These are phyloP conservation scores for Keqinozyma sinolaborantium DNA, from an alignment of 1,139 yeast genomes.

Conservation along the genomic window DNA sequence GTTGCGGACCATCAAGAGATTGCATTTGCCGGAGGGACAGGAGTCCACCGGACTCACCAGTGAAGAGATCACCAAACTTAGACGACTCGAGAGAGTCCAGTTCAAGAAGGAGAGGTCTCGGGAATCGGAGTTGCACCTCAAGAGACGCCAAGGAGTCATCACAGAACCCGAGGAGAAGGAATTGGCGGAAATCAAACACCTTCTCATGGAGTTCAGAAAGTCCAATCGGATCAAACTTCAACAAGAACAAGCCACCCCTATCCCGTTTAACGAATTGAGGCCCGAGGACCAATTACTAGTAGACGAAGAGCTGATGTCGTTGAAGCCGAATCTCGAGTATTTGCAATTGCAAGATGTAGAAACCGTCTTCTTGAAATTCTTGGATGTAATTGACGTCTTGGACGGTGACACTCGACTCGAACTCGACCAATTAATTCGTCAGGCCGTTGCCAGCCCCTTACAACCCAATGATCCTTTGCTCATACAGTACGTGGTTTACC, in stretches of 20 bases:
- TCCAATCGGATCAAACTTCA: slow-evolving; percentile 10
- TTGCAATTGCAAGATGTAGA: slow-evolving; percentile 78
- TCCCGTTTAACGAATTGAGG: slow-evolving; percentile 15
- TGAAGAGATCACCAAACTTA: slow-evolving; percentile 72
- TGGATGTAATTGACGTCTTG: slow-evolving; percentile 35
- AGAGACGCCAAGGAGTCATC: slow-evolving; percentile 21
- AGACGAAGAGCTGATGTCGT: slow-evolving; percentile 22
- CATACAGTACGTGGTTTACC: slow-evolving; percentile 69
- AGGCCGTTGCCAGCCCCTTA: slow-evolving; percentile 10
- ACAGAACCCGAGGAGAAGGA: slow-evolving; percentile 20
- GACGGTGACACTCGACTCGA: slow-evolving; percentile 9
- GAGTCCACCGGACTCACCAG: slow-evolving; percentile 36
- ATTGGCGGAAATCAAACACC: slow-evolving; percentile 23
- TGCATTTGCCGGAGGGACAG: slow-evolving; percentile 36
- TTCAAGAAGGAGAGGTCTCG: slow-evolving; percentile 59
- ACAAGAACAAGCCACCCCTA: slow-evolving; percentile 9
- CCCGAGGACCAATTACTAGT: slow-evolving; percentile 36
- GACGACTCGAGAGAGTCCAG: slow-evolving; percentile 70
- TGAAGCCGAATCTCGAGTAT: slow-evolving; percentile 48
- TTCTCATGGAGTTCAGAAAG: slow-evolving; percentile 20
- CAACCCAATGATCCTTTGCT: slow-evolving; percentile 39
- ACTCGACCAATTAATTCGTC: slow-evolving; percentile 23
- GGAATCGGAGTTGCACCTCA: slow-evolving; percentile 33
- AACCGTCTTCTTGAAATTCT: slow-evolving; percentile 56
- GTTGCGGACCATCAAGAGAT: slow-evolving; percentile 51